Evolutionary conservation across 345 rosid species (phyloP).

Genomic region (Citrus sp.): DNA sequence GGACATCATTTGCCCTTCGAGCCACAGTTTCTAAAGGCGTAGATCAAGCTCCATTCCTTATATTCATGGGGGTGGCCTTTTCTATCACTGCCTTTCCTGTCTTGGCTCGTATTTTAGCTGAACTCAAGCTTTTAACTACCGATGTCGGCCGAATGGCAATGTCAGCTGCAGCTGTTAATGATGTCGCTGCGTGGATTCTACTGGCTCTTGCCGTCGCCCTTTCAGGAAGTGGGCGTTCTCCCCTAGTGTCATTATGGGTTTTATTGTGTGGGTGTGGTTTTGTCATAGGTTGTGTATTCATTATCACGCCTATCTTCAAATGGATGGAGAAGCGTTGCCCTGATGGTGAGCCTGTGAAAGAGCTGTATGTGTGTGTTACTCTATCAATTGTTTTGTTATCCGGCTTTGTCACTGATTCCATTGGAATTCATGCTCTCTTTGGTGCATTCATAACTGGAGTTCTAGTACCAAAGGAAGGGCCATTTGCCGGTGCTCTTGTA

Average conservation of each 20-base stretch:
- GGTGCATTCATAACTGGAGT: slow-evolving; percentile 79
- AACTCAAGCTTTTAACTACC: slow-evolving; percentile 77
- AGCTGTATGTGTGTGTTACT: slow-evolving; percentile 59
- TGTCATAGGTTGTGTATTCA: slow-evolving; percentile 29
- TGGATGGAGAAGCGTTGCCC: slow-evolving; percentile 66
- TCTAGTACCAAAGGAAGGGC: slow-evolving; percentile 68
- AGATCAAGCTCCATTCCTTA: slow-evolving; percentile 47
- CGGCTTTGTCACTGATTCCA: slow-evolving; percentile 58
- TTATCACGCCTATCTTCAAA: slow-evolving; percentile 42
- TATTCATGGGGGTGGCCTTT: slow-evolving; percentile 87
- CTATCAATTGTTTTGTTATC: slow-evolving; percentile 55
- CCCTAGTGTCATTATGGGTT: slow-evolving; percentile 69
- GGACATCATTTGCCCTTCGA: slow-evolving; percentile 52
- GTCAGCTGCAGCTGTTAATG: slow-evolving; percentile 83
- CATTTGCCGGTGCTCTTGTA: slow-evolving; percentile 57
- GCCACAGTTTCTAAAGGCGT: slow-evolving; percentile 39
- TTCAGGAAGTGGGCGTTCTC: slow-evolving; percentile 49
- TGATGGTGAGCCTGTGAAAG: slow-evolving; percentile 76
- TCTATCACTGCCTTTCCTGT: slow-evolving; percentile 84
- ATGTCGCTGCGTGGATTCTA: slow-evolving; percentile 77
- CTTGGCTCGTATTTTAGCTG: slow-evolving; percentile 81
- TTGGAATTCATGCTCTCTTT: slow-evolving; percentile 77
- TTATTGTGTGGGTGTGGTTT: slow-evolving; percentile 54
- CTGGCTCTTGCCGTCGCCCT: slow-evolving; percentile 81
- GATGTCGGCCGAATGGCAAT: slow-evolving; percentile 73